phyloP scores from a whole-genome alignment of 257 asterid genomes.

The Eucommia ulmoides region DNA sequence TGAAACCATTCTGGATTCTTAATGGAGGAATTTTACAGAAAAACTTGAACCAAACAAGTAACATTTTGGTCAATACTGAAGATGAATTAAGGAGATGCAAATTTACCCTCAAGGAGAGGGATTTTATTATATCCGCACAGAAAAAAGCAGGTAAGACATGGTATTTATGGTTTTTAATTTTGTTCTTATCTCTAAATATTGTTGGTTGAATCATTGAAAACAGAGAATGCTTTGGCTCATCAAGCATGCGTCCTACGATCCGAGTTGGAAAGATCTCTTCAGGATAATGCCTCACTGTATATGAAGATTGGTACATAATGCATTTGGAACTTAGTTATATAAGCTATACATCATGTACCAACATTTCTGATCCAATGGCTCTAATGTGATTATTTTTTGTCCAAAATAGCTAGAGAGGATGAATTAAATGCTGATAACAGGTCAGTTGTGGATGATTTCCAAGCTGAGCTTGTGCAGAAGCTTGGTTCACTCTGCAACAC shows the following conservation, averaged over 20 bases:
- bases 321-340: no score
- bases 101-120: conserved; percentile 60
- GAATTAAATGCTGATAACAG: conserved; percentile 52
- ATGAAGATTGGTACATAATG: conserved; percentile 56
- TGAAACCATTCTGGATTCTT: neutral
- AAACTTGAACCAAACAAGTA: conserved; percentile 43
- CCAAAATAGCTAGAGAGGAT: conserved; percentile 62
- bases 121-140: conserved; percentile 65
- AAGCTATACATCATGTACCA: no score
- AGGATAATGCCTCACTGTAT: conserved; percentile 52
- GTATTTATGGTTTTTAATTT: neutral
- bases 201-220: neutral
- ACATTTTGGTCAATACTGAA: conserved; percentile 44
- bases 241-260: conserved; percentile 71
- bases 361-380: no score
- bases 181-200: neutral
- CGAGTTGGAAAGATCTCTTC: conserved; percentile 66
- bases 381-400: conserved; percentile 1
- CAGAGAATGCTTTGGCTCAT: conserved; percentile 75
- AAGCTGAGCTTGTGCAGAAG: conserved; percentile 49
- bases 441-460: conserved; percentile 47
- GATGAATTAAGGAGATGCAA: conserved; percentile 41
- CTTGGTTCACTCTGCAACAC: conserved; percentile 45
- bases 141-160: conserved; percentile 61
- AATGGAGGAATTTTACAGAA: conserved; percentile 28